Evolutionary conservation across 2,329 filamentous ascomycete genomes (phyloP).

Genomic region (Trichoderma gracile): DNA sequence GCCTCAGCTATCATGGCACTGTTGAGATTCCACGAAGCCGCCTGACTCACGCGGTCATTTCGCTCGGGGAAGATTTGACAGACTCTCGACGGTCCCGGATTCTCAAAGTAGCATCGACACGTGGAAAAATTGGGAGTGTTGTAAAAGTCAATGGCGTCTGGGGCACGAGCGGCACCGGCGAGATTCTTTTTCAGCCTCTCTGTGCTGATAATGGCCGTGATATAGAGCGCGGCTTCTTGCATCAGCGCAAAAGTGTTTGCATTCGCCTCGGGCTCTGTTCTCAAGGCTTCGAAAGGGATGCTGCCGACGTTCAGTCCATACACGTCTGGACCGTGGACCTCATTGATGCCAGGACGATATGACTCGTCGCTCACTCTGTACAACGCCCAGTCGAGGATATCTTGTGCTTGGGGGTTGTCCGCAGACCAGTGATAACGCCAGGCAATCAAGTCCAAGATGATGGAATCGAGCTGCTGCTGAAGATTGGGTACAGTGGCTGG

Average conservation of each 20-base stretch:
- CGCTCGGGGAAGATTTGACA: constrained; percentile 5
- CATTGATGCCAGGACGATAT: background rate
- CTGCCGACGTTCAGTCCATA: constrained; percentile 3
- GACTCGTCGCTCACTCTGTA: constrained; percentile 5
- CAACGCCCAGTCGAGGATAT: constrained; percentile 3
- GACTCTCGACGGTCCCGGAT: background rate
- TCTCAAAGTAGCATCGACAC: constrained; percentile 12
- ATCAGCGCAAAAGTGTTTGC: background rate
- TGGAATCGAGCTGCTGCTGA: background rate
- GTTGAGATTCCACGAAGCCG: constrained; percentile 5
- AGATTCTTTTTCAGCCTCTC: background rate
- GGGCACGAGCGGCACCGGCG: constrained; percentile 8
- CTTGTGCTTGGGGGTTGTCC: background rate
- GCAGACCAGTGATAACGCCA: constrained; percentile 3
- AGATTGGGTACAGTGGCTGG: background rate
- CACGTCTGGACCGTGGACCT: background rate
- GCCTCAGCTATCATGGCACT: background rate
- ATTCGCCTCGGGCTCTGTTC: background rate
- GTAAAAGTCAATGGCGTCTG: constrained; percentile 9
- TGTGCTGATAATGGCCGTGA: background rate
- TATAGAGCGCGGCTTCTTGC: constrained; percentile 2
- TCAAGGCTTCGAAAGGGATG: background rate
- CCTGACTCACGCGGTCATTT: background rate
- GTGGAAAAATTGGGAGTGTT: constrained; percentile 2
- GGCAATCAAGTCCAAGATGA: background rate